Evolutionary conservation across 2,329 filamentous ascomycete genomes (phyloP).

Genomic region (Aschersonia sp.): DNA sequence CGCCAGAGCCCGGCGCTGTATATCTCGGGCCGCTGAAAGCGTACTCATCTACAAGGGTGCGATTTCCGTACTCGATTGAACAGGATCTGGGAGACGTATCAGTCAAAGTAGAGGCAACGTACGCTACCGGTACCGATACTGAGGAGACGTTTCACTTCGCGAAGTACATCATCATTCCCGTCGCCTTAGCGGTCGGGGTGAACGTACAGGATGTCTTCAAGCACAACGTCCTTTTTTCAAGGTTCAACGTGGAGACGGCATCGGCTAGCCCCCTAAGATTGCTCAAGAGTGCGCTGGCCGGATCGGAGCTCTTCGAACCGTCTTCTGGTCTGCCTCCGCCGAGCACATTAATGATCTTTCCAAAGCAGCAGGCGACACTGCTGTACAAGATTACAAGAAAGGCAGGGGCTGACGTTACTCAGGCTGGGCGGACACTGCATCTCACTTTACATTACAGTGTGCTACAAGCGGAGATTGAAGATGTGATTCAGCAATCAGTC

Average conservation of each 20-base stretch:
- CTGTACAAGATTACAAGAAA: conserved; percentile 64
- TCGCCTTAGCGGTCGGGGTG: conserved; percentile 73
- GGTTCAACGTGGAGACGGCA: conserved; percentile 80
- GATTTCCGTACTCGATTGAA: conserved; percentile 73
- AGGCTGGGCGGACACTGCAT: conserved; percentile 34
- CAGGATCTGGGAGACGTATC: conserved; percentile 56
- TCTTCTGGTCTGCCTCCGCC: conserved; percentile 39
- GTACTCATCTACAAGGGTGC: conserved; percentile 38
- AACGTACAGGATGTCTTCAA: conserved; percentile 97
- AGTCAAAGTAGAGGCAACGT: conserved; percentile 62
- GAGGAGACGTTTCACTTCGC: conserved; percentile 29
- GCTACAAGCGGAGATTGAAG: conserved; percentile 57
- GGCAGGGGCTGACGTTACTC: conserved; percentile 17
- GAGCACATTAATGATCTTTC: conserved; percentile 51
- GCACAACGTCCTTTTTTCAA: conserved; percentile 64
- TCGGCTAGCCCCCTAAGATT: conserved; percentile 61
- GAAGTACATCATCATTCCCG: conserved; percentile 46
- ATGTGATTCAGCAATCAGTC: conserved; percentile 29
- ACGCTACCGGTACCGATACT: conserved; percentile 47
- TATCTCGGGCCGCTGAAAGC: conserved; percentile 30
- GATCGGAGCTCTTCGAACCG: conserved; percentile 54
- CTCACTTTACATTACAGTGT: conserved; percentile 64
- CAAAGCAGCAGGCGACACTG: conserved; percentile 66
- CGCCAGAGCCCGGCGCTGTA: conserved; percentile 38
- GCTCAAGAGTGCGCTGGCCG: conserved; percentile 52